Evolutionary conservation across 176 grass and related monocot genomes (phyloP).

Genomic region (Microstegium vimineum): DNA sequence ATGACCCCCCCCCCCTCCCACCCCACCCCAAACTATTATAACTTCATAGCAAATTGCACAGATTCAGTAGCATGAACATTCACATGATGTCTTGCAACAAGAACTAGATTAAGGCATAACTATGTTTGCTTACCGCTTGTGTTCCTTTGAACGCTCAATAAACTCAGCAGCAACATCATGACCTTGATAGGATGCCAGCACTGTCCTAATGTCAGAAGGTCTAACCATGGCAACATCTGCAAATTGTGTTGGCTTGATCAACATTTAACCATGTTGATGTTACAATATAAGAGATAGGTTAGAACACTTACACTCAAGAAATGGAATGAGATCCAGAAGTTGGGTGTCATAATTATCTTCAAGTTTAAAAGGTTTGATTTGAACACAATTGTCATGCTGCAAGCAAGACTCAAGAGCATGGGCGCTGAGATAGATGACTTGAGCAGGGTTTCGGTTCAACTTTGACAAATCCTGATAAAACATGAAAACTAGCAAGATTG

Average conservation of each 20-base stretch:
- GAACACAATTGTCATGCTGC: conserved; percentile 70
- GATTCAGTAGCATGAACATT: background rate
- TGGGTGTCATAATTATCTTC: conserved; percentile 70
- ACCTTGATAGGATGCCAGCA: conserved; percentile 80
- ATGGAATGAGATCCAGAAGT: conserved; percentile 93
- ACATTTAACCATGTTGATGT: background rate
- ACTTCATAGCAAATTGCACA: conserved; percentile 7
- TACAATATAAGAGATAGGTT: conserved; percentile 6
- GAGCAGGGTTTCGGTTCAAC: conserved; percentile 80
- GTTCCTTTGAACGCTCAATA: conserved; percentile 71
- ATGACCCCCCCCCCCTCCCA: no score
- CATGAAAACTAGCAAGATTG: conserved; percentile 7
- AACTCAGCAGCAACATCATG: conserved; percentile 75
- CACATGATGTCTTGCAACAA: background rate
- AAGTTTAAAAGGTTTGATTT: conserved; percentile 78
- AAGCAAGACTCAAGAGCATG: conserved; percentile 72
- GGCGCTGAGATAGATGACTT: conserved; percentile 71
- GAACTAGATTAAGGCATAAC: conserved; percentile 1
- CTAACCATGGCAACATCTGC: conserved; percentile 67
- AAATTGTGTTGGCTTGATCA: conserved; percentile 17
- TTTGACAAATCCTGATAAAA: conserved; percentile 79
- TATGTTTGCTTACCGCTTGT: conserved; percentile 50
- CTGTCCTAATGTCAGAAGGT: conserved; percentile 68
- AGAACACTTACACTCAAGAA: conserved; percentile 85
- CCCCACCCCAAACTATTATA: background rate